These are phyloP conservation scores for Flaveria floridana DNA, from an alignment of 140 eudicot species.

Conservation along the genomic window DNA sequence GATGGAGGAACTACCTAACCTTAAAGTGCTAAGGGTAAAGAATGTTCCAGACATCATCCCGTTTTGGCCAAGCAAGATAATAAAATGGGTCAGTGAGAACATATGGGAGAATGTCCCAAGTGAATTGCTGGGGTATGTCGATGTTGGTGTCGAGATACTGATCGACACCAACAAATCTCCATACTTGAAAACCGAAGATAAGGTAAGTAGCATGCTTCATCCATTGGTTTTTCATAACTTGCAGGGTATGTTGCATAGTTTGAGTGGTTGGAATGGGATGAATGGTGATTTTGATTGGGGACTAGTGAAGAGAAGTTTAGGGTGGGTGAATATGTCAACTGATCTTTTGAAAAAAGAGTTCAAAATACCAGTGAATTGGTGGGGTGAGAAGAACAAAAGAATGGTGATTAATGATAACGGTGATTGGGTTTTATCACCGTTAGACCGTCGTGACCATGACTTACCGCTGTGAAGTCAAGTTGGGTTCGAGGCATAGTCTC, in stretches of 20 bases:
- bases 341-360: background rate
- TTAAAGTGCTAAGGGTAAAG: slow-evolving; percentile 29
- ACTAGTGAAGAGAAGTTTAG: slow-evolving; percentile 29
- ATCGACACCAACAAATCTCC: slow-evolving; percentile 34
- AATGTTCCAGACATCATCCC: slow-evolving; percentile 25
- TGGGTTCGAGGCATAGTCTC: background rate
- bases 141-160: slow-evolving; percentile 34
- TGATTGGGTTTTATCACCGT: slow-evolving; percentile 39
- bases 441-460: slow-evolving; percentile 5
- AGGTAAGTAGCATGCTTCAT: background rate
- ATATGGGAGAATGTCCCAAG: slow-evolving; percentile 16
- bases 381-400: slow-evolving; percentile 49
- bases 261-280: slow-evolving; percentile 37
- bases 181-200: slow-evolving; percentile 17
- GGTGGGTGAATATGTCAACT: slow-evolving; percentile 21
- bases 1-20: slow-evolving; percentile 26
- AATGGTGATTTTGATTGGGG: slow-evolving; percentile 29
- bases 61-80: slow-evolving; percentile 36
- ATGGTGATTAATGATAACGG: slow-evolving; percentile 41
- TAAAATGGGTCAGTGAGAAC: slow-evolving; percentile 14
- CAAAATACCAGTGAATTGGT: slow-evolving; percentile 41
- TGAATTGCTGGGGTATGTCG: slow-evolving; percentile 20
- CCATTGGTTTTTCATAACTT: slow-evolving; percentile 22
- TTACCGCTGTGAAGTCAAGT: background rate
- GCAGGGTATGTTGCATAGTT: slow-evolving; percentile 34